These are phyloP conservation scores for Tetratostichococcus sp. DNA, from an alignment of 139 green algal species.

Conservation along the genomic window DNA sequence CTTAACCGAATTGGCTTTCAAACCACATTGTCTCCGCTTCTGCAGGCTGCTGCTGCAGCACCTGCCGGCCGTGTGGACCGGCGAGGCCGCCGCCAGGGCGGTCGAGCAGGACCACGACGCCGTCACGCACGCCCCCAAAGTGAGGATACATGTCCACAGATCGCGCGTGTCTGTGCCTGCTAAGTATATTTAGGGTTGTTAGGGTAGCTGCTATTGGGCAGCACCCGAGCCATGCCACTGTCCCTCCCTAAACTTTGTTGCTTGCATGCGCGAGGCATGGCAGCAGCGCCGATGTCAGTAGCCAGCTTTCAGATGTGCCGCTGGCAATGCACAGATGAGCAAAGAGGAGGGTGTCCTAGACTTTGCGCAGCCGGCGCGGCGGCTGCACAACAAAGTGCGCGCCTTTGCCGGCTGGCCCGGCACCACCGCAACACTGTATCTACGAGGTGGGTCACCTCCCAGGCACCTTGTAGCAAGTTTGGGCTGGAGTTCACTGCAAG, in stretches of 20 bases:
- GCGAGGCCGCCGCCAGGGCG: constrained; percentile 32
- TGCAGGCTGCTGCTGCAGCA: constrained; percentile 55
- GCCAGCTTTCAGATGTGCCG: no score
- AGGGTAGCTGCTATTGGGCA: no score
- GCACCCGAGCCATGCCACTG: no score
- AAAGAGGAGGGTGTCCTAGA: constrained; percentile 72
- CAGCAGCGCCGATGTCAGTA: no score
- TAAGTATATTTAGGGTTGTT: no score
- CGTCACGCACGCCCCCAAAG: constrained; percentile 75
- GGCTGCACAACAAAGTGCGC: constrained; percentile 81
- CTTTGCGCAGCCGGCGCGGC: constrained; percentile 50
- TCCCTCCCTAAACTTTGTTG: no score
- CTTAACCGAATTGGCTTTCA: background rate
- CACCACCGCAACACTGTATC: constrained; percentile 45
- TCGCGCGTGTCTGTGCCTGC: background rate
- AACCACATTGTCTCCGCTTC: background rate
- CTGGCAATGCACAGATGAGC: constrained; percentile 14
- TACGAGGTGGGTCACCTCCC: constrained; percentile 14
- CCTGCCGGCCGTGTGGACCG: constrained; percentile 62
- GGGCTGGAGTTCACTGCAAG: background rate
- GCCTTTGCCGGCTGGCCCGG: constrained; percentile 79
- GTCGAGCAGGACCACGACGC: constrained; percentile 55
- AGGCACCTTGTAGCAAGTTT: constrained; percentile 7
- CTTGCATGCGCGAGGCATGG: no score
- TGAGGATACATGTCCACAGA: background rate